Evolutionary conservation across 805 yeast species (phyloP), one percentile per base, ranked within the genome.

Genomic region (Maudiozyma bulderi): DNA sequence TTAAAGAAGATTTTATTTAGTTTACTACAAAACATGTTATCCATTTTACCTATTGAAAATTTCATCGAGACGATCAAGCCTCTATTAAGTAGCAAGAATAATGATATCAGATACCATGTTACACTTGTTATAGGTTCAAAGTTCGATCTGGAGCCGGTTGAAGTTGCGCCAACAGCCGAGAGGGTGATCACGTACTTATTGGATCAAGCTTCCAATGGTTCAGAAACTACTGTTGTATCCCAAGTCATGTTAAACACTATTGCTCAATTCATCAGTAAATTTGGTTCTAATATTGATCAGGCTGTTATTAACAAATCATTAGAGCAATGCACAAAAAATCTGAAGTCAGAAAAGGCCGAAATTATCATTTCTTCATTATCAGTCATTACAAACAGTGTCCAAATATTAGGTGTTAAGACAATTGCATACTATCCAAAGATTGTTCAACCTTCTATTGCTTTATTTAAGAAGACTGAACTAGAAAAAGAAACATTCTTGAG

Each of bases 381-480:
- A 56, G 81, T 84, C 50, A 77, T 87, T 52, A 80, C 86, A 49
- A 80, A 81, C 55, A 69, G 88, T 49, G 77, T 87, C 48, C 78
- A 81, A 47, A 76, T 81, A 28, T 66, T 90, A 43, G 99, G 99
- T 47, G 90, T 95, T 15, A 86, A 88, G 60, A 74, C 83, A 53
- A 83, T 93, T 61, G 90, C 95, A 6, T 78, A 75, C 60, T 86
- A 89, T 73, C 87, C 97, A 33, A 83, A 82, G 65, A 82, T 90
- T 60, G 78, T 93, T 52, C 87, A 89, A 13, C 86, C 88, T 11
- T 72, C 86, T 9, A 72, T 88, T 48, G 69, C 71, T 30, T 74
- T 86, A 38, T 84, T 86, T 68, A 72, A 75, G 31, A 59, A 61
- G 11, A 52, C 58, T 1, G 46, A 55, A 13, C 47, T 51, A 1